These are phyloP conservation scores for Samsoniella hepiali DNA, from an alignment of 2,329 filamentous ascomycete genomes.

Conservation along the genomic window DNA sequence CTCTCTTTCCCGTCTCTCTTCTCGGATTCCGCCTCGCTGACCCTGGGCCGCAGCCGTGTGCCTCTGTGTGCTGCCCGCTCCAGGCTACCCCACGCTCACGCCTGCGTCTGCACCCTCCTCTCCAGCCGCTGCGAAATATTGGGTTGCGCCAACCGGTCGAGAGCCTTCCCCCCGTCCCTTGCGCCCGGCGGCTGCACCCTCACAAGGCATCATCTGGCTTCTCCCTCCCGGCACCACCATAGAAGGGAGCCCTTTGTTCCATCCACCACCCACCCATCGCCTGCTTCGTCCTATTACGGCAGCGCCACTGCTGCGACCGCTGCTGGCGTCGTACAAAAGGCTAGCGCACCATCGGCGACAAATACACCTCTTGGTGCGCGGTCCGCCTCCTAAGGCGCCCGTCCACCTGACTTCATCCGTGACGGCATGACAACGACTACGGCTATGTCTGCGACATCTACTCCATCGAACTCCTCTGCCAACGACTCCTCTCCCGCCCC, in stretches of 20 bases:
- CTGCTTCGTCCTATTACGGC: not conserved
- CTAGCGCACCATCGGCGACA: constrained; percentile 5
- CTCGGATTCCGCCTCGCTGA: not conserved
- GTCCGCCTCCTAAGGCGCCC: constrained; percentile 16
- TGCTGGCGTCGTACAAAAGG: not conserved
- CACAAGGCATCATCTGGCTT: not conserved
- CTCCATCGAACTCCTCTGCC: constrained; percentile 52
- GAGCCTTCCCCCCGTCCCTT: not conserved
- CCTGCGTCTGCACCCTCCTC: constrained; percentile 16
- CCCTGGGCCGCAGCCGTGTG: not conserved
- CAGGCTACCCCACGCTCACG: constrained; percentile 11
- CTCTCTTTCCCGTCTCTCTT: not conserved
- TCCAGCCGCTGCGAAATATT: constrained; percentile 16
- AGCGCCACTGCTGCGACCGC: constrained; percentile 6
- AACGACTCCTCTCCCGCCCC: constrained; percentile 43
- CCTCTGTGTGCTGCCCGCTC: not conserved
- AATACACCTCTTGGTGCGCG: constrained; percentile 17
- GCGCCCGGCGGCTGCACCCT: not conserved
- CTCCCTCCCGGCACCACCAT: not conserved
- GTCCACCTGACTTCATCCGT: constrained; percentile 4
- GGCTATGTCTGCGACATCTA: constrained; percentile 56
- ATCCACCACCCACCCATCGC: not conserved
- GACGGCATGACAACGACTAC: constrained; percentile 40
- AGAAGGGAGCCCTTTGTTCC: not conserved
- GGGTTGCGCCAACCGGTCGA: constrained; percentile 13